Base-by-base conservation (phyloP, 2,329 filamentous ascomycete genomes). In the Dactylonectria estremocensis region DNA sequence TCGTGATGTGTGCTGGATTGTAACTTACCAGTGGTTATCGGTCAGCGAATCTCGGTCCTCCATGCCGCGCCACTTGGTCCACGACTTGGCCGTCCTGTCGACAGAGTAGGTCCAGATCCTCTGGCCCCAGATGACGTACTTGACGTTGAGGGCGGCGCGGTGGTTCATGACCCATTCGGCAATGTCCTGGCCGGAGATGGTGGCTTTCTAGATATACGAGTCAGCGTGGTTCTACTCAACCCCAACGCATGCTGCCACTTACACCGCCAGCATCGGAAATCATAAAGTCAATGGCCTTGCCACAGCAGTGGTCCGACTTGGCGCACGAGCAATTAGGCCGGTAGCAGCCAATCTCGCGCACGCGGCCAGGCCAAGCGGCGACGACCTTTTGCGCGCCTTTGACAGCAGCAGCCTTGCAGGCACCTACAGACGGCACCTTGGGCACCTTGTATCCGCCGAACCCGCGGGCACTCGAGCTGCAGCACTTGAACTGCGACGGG, bases 41-140 rank as follows among this genome's bases (percentile, higher is more conserved):
- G 83, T 85, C 45, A 83, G 69, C 59, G 78, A 76, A 5, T 79
- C 79, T 3, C 82, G 74, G 69, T 85, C 80, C 6, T 84, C 80
- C 81, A 84, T 84, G 37, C 71, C 71, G 33, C 81, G 77, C 84
- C 84, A 86, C 37, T 71, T 75, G 20, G 74, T 73, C 84, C 83
- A 86, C 18, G 77, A 65, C 69, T 76, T 80, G 43, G 81, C 79
- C 22, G 64, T 68, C 48, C 72, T 67, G 46, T 84, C 82, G 45
- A 72, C 68, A 28, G 74, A 76, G 5, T 80, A 74, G 56, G 77
- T 80, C 84, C 83, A 86, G 72, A 86, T 86, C 66, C 78, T 80
- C 76, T 86, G 84, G 18, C 83, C 84, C 83, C 83, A 86, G 69
- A 86, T 86, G 54, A 86, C 80, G 66, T 86, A 86, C 74, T 83